A percentile compares a stretch with the other conserved stretches of the same genome.
Evolutionary conservation across 31 red algal species (phyloP).

Genomic region (Porphyra umbilicalis): DNA sequence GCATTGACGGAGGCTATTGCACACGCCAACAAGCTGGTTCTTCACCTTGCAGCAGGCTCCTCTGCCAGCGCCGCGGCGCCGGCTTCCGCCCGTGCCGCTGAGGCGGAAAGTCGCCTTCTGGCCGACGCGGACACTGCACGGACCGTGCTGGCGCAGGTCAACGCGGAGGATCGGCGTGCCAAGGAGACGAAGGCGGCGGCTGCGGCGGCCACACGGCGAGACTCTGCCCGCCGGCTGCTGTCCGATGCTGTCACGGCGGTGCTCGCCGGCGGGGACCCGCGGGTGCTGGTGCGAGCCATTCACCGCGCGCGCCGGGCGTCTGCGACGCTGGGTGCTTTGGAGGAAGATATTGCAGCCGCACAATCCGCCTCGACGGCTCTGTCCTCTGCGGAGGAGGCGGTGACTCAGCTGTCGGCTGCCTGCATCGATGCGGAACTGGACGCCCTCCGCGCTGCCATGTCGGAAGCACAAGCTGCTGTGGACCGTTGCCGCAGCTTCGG

Average conservation of each 20-base stretch:
- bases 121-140: conserved; percentile 74
- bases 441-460: neutral
- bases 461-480: neutral
- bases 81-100: neutral
- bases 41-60: conserved; percentile 52
- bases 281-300: conserved; percentile 41
- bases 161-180: conserved; percentile 64
- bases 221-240: conserved; percentile 54
- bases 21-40: conserved; percentile 77
- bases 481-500: neutral
- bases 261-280: conserved; percentile 61
- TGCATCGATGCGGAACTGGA: neutral
- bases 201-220: conserved; percentile 40
- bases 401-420: neutral
- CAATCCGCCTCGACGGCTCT: neutral
- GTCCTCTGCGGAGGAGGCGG: neutral
- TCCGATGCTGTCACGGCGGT: conserved; percentile 56
- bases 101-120: neutral
- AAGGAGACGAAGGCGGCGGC: conserved; percentile 54
- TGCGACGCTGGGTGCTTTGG: conserved; percentile 37
- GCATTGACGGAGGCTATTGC: conserved; percentile 85
- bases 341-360: conserved; percentile 20
- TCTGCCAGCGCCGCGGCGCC: neutral
- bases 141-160: conserved; percentile 41
- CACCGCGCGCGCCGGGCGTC: conserved; percentile 17